Base-by-base conservation (phyloP, 108 stramenopile species). In the Aurantiochytrium sp. region DNA sequence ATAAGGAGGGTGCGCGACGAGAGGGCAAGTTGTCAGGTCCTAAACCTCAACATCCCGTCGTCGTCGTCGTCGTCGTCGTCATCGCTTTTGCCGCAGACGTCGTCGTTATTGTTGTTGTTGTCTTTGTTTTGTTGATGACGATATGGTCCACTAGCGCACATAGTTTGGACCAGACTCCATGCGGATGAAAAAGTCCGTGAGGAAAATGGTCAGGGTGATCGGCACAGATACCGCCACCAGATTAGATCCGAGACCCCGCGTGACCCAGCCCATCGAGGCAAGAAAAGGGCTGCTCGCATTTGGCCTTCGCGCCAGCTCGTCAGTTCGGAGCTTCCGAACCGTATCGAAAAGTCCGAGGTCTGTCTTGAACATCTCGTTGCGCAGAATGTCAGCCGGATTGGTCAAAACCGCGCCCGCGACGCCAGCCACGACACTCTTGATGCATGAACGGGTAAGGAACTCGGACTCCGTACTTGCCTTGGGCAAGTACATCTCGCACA, bases 331-430 rank as follows among this genome's bases (percentile, higher is more conserved):
- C 5, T 83, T 87, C 19, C 89, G 92, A 6, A 96, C 87, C 0
- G 96, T 93, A 29, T 93, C 91, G 5, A 92, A 23, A 6, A 99
- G 88, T 18, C 93, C 60, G 64, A 93, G 90, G 91, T 98, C 96
- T 29, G 96, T 97, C 91, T 99, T 99, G 94, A 99, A 99, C 96
- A 98, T 98, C 94, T 99, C 98, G 90, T 99, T 99, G 23, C 98
- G 93, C 64, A 98, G 95, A 25, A 99, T 98, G 93, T 99, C 98
- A 18, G 97, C 87, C 42, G 98, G 98, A 92, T 99, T 99, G 19
- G 98, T 99, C 72, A 99, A 92, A 5, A 94, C 96, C 19, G 98
- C 98, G 21, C 98, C 98, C 18, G 97, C 97, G 5, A 99, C 91
- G 44, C 98, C 98, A 18, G 98, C 98, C 0, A 96, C 91, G 3